Evolutionary conservation across 805 yeast species (phyloP), one percentile per base, ranked within the genome.

Genomic region (Saccharomycopsis olivae): DNA sequence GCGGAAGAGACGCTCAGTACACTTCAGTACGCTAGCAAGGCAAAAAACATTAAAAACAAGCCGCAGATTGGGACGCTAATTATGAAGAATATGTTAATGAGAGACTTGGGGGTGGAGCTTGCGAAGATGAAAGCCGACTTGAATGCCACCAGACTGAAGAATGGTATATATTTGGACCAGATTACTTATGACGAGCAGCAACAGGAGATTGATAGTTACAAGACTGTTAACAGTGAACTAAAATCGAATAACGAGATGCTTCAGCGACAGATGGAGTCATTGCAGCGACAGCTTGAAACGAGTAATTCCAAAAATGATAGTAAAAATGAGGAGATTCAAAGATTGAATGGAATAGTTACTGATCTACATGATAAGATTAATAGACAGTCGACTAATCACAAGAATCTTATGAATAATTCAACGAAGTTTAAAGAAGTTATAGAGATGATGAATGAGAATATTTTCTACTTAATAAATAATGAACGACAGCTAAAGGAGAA

Each of bases 1-100:
- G 61, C 75, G n/a, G 88, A 81, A 21, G 96, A 87, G 55, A 83
- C 95, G 0, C 56, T 79, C 32, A 81, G 92, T 49, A 87, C 96
- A 0, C 64, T 87, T 38, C 92, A 85, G 48, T 87, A 87, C 56
- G 95, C 96, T 3, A 74, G 78, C 39, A 76, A 87, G 45, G 96
- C 96, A 2, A 83, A 85, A 48, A 78, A 75, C 47, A 84, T 87
- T 46, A 73, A 73, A 51, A 79, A 79, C 53, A 75, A 69, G 53
- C 84, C 84, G 2, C 84, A 85, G 63, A 56, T 73, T 34, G 77
- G 78, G 10, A 74, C 71, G 40, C 64, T 69, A 28, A 56, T 84
- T 70, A 51, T 84, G 48, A 71, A 82, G 60, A 67, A 73, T 57
- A 50, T 71, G 54, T 49, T 72, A 51, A 55, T 78, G 51, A 55